Conservation (phyloP, 305 asterid species). For the Solanum hybrid region DNA sequence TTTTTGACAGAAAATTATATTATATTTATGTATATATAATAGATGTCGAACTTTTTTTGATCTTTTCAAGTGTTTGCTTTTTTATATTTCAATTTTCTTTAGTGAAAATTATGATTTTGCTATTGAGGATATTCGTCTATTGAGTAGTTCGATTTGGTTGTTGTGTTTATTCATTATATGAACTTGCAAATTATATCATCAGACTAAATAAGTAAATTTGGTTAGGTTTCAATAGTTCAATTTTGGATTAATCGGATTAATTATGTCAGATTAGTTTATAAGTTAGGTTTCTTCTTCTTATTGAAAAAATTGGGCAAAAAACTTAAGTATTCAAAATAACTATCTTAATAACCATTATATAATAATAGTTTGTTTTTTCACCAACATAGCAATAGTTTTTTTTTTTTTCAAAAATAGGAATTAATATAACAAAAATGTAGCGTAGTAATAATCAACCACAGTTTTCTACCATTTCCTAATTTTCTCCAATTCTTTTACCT, state of each 20-base stretch:
- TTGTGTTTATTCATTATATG: neutral
- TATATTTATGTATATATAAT: no score
- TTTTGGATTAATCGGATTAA: neutral
- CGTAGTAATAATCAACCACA: neutral
- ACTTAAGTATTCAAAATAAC: neutral
- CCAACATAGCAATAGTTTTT: neutral
- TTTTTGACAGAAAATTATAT: neutral
- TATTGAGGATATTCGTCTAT: neutral
- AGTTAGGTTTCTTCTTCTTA: neutral
- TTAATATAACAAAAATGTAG: neutral
- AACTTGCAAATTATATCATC: neutral
- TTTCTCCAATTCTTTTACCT: neutral
- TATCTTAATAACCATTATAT: neutral
- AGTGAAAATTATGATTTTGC: neutral
- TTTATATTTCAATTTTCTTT: neutral
- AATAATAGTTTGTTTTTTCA: neutral
- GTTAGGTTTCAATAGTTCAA: neutral
- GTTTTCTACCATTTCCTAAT: neutral
- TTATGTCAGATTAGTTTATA: neutral
- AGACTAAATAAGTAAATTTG: neutral
- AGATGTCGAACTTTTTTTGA: no score
- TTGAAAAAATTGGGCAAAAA: neutral
- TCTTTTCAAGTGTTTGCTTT: neutral
- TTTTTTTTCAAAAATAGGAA: neutral
- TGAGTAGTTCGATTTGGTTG: neutral